These are phyloP conservation scores for Penicillium taxi DNA, from an alignment of 495 filamentous ascomycete species.

Conservation along the genomic window DNA sequence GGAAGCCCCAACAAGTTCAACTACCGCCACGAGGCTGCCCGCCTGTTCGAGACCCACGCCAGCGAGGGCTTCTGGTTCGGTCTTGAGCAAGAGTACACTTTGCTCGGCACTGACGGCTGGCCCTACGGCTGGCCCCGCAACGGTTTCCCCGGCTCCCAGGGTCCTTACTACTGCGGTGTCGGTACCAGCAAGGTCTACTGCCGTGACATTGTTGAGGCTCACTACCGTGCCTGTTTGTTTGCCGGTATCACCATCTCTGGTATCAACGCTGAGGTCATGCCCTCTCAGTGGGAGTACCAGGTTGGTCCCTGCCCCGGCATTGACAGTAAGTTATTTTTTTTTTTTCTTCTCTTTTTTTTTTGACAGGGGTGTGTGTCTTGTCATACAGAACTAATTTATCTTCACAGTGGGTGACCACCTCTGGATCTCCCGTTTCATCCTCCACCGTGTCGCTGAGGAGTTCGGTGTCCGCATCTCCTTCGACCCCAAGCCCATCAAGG, in stretches of 20 bases:
- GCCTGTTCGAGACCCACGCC: conserved; percentile 82
- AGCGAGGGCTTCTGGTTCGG: conserved; percentile 91
- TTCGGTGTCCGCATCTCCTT: conserved; percentile 96
- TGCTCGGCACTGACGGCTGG: conserved; percentile 77
- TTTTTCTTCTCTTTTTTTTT: neutral
- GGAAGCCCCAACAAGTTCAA: conserved; percentile 98
- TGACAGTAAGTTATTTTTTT: conserved; percentile 47
- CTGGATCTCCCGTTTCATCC: conserved; percentile 94
- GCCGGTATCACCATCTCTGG: conserved; percentile 90
- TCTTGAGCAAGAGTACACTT: conserved; percentile 95
- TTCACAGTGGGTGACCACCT: conserved; percentile 83
- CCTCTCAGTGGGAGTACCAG: conserved; percentile 99
- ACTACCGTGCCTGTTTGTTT: conserved; percentile 96
- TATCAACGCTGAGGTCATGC: conserved; percentile 99
- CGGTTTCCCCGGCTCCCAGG: conserved; percentile 94
- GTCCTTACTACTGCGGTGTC: conserved; percentile 98
- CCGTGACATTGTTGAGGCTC: conserved; percentile 96
- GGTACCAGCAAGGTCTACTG: conserved; percentile 96
- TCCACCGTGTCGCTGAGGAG: conserved; percentile 93
- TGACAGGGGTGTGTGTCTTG: too few relatives aligned
- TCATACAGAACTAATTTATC: conserved; percentile 9
- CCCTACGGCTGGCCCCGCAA: conserved; percentile 92
- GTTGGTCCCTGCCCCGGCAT: conserved; percentile 92
- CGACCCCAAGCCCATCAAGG: conserved; percentile 95
- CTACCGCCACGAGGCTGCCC: conserved; percentile 80